Evolutionary conservation across 345 rosid genomes (phyloP).

Genomic region (Salix arbutifolia): DNA sequence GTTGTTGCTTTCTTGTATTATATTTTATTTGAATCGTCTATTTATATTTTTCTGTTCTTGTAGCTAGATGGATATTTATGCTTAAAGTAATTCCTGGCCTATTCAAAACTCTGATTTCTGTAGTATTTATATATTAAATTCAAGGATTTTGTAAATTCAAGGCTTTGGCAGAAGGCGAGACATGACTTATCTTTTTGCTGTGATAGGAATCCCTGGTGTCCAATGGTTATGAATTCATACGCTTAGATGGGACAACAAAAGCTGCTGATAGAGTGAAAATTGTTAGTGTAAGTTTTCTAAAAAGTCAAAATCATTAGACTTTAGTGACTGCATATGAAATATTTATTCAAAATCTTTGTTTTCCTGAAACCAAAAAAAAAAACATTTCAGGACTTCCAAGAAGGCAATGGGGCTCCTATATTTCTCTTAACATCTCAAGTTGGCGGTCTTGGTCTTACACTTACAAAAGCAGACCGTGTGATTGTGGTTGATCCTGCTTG

Average conservation of each 20-base stretch:
- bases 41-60: not conserved
- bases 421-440: slow-evolving; percentile 96
- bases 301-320: not conserved
- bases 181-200: slow-evolving; percentile 6
- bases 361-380: not conserved
- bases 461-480: slow-evolving; percentile 95
- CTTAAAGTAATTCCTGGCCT: not conserved
- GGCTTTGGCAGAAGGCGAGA: not conserved
- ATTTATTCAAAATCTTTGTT: not conserved
- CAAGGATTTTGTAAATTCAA: not conserved
- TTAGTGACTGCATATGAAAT: not conserved
- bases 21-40: not conserved
- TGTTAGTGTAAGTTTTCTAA: slow-evolving; percentile 57
- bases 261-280: slow-evolving; percentile 72
- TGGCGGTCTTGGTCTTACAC: slow-evolving; percentile 98
- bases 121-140: not conserved
- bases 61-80: not conserved
- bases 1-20: not conserved
- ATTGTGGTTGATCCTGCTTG: slow-evolving; percentile 98
- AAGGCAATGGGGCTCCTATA: slow-evolving; percentile 70
- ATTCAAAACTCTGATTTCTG: not conserved
- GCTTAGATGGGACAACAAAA: slow-evolving; percentile 95
- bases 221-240: slow-evolving; percentile 60
- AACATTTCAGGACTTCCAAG: slow-evolving; percentile 71
- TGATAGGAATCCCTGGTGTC: slow-evolving; percentile 67